Percentiles rank a stretch among this genome's conserved stretches.
These are phyloP conservation scores for Lactuca saligna DNA, from an alignment of 129 eudicot species.

Conservation along the genomic window DNA sequence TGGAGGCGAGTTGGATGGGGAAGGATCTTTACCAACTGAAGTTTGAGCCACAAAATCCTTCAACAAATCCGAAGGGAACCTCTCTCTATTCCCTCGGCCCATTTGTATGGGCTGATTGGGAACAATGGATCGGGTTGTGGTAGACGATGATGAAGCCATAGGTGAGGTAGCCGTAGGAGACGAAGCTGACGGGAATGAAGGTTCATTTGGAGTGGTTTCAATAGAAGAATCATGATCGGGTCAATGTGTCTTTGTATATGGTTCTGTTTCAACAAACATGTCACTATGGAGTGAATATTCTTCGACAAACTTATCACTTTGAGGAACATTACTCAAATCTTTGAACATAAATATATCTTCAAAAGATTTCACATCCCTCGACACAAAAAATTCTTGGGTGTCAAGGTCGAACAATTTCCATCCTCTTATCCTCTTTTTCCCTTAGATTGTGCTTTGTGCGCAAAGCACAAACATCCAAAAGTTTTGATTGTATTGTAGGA, in stretches of 20 bases:
- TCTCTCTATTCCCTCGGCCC: background rate
- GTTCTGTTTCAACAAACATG: background rate
- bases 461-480: constrained; percentile 22
- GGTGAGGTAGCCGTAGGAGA: background rate
- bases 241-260: background rate
- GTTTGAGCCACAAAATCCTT: background rate
- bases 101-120: background rate
- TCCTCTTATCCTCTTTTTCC: constrained; percentile 12
- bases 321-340: background rate
- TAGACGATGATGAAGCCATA: background rate
- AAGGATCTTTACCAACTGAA: background rate
- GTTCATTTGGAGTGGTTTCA: background rate
- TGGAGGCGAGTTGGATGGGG: background rate
- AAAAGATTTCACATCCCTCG: constrained; percentile 5
- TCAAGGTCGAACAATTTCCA: constrained; percentile 27
- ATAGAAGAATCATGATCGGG: background rate
- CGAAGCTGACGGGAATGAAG: background rate
- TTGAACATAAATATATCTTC: constrained; percentile 11
- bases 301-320: background rate
- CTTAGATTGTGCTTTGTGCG: background rate
- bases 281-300: background rate
- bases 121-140: background rate
- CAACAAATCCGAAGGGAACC: background rate
- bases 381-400: constrained; percentile 15
- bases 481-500: background rate